Evolutionary conservation across 768 basidiomycete species (phyloP), one percentile per base, ranked within the genome.

Genomic region (Pholiota molesta): DNA sequence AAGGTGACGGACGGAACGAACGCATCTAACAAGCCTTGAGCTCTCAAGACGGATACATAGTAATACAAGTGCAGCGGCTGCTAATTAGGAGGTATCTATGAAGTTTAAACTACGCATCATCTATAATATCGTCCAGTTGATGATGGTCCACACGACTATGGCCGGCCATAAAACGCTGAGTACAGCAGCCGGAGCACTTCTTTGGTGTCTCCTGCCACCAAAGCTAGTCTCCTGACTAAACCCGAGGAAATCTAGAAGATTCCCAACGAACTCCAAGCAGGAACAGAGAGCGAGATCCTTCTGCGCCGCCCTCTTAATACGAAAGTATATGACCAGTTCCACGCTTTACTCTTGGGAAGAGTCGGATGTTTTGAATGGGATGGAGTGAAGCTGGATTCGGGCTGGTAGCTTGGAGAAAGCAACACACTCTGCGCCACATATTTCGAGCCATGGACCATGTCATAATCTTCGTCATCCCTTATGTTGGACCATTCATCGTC

Each of bases 251-350:
- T 72, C 71, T 19, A 69, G 54, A 7, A 72, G 59, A 33, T 72
- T 71, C 47, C 54, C 19, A 72, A 26, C 13, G 67, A 62, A 6
- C 35, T 60, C 63, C 65, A 63, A 7, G 67, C 66, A 19, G 86
- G 86, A 29, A 79, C 59, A 5, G 75, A 72, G 14, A 89, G 19
- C 17, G 80, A 78, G 62, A 90, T 68, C n/a, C 84, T 81, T 62
- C 87, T 79, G 17, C 84, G 76, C 29, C 84, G 78, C 0, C 86
- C 86, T 28, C 77, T 70, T 57, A 88, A 77, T 23, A 79, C 77
- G 67, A 90, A 89, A 17, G 82, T 77, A 79, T 82, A 84, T 19
- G 81, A 78, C 78, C 80, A 84, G 42, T 74, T 71, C 71, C 76
- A 73, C 29, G 44, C 54, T 49, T 66, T 60, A 49, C 69, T 68